Evolutionary conservation across 73 alveolate genomes (phyloP), one percentile per base, ranked within the genome.

Genomic region (Paramecium pentaurelia): DNA sequence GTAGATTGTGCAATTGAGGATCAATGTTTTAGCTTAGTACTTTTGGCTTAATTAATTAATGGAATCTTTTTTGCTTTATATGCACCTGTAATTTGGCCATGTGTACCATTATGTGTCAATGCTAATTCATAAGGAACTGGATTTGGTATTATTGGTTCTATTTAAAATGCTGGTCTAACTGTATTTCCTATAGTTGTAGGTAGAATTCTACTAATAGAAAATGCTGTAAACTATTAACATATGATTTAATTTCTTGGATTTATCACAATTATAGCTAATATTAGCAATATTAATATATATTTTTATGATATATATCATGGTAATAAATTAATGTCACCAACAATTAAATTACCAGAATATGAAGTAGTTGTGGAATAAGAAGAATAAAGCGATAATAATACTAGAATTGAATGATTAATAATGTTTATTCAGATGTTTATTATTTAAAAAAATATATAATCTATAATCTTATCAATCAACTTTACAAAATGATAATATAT

Each of bases 61-160:
- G 84, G 84, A 64, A 64, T 64, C 42, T 64, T 64, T 28, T 64
- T 32, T 64, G 84, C 84, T 32, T 32, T 64, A 14, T 64, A 64
- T 27, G 84, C 84, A 10, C 84, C 84, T 22, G 84, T 64, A 2
- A 64, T 64, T 14, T 64, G 84, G 84, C 84, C 84, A 64, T 64
- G 84, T 64, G 8, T 64, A 14, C 84, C 84, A 11, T 27, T 64
- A 3, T 64, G 84, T 64, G 84, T 64, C 8, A 34, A 28, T 64
- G 84, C 51, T 14, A 64, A 34, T 32, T 28, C 45, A 27, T 8
- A 64, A 64, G 84, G 84, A 11, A 8, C 84, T 32, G 84, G 84
- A 12, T 64, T 64, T 64, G 84, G 84, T 5, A 16, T 64, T 11
- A 64, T 64, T 14, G 47, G 84, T 9, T 64, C 84, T 8, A 64